phyloP scores from a whole-genome alignment of 2,329 filamentous ascomycete genomes.

The Gyromitra esculenta region DNA sequence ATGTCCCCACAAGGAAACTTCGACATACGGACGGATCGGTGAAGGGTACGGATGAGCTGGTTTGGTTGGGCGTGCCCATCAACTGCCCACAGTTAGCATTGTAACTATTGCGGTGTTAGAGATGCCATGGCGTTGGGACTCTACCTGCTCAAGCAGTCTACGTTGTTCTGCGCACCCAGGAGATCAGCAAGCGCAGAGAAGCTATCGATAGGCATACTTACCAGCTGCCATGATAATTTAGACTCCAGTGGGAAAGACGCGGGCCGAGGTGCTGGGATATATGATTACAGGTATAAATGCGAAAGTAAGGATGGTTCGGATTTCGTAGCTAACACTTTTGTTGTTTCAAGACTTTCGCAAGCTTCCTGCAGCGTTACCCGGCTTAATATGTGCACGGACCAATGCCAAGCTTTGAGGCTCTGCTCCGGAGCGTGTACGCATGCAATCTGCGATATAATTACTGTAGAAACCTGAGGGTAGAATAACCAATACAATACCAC shows the following conservation, averaged over 20 bases:
- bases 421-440: not conserved
- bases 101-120: not conserved
- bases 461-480: no score
- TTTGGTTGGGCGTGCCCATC: constrained; percentile 74
- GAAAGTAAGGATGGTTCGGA: constrained; percentile 1
- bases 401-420: constrained; percentile 40
- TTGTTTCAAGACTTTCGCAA: constrained; percentile 15
- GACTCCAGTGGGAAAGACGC: not conserved
- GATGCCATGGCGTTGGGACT: constrained; percentile 2
- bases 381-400: constrained; percentile 26
- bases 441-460: not conserved
- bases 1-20: constrained; percentile 91
- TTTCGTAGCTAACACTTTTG: constrained; percentile 24
- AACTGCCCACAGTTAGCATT: constrained; percentile 39
- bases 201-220: constrained; percentile 12
- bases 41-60: constrained; percentile 71
- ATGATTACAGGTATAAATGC: not conserved
- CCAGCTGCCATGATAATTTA: constrained; percentile 46
- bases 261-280: constrained; percentile 1
- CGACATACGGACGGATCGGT: constrained; percentile 94
- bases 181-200: constrained; percentile 14
- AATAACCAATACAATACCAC: no score
- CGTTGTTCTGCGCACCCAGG: constrained; percentile 74
- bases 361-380: constrained; percentile 32
- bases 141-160: constrained; percentile 95